Evolutionary conservation across 2,329 filamentous ascomycete genomes (phyloP).

Genomic region (Fusarium begoniae): DNA sequence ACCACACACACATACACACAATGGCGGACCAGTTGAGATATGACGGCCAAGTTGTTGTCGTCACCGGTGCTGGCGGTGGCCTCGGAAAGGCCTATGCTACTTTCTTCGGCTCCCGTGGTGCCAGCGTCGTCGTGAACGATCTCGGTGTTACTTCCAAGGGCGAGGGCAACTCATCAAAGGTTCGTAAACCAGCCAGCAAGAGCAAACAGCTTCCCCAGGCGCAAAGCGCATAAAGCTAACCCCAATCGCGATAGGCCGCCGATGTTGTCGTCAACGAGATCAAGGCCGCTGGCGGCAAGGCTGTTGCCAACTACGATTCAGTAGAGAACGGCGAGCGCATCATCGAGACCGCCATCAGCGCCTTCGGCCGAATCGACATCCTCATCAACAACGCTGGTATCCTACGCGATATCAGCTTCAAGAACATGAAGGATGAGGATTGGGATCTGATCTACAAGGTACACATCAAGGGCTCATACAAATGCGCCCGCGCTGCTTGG

Average conservation of each 20-base stretch:
- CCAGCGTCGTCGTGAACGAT: constrained; percentile 96
- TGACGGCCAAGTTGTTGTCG: constrained; percentile 85
- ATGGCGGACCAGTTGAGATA: constrained; percentile 78
- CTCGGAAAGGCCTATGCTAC: constrained; percentile 83
- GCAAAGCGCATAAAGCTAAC: constrained; percentile 36
- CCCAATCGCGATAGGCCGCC: constrained; percentile 67
- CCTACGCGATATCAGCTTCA: constrained; percentile 93
- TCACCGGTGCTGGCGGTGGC: constrained; percentile 83
- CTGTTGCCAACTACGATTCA: constrained; percentile 96
- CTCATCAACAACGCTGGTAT: constrained; percentile 99
- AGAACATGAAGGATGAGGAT: constrained; percentile 97
- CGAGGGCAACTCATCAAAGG: constrained; percentile 87
- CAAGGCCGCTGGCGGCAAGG: constrained; percentile 89
- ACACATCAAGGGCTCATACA: constrained; percentile 93
- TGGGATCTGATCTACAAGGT: constrained; percentile 96
- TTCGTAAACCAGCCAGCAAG: constrained; percentile 51
- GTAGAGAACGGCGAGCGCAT: constrained; percentile 95
- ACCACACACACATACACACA: constrained; percentile 42
- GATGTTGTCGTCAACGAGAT: constrained; percentile 87
- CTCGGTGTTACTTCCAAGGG: constrained; percentile 93
- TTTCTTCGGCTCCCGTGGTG: constrained; percentile 92
- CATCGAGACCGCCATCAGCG: constrained; percentile 85
- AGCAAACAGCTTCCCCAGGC: background rate
- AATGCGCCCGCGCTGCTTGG: constrained; percentile 94
- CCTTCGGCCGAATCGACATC: constrained; percentile 88